Evolutionary conservation across 1,284 basidiomycete genomes (phyloP).

Genomic region (Marasmius sp.): DNA sequence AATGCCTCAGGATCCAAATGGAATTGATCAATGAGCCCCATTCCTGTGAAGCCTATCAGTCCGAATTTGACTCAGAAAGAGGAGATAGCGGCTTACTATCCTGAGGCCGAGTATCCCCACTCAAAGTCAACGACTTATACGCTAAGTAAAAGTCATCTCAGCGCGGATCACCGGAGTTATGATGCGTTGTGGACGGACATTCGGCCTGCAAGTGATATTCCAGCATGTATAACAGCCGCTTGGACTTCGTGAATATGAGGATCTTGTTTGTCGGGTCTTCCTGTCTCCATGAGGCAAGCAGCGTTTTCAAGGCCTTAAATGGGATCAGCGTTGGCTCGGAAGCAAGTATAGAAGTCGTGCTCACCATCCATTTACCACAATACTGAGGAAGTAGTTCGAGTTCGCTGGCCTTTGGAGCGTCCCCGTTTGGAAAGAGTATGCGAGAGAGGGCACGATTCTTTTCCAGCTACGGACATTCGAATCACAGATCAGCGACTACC

Average conservation of each 20-base stretch:
- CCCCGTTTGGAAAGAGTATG: conserved; percentile 53
- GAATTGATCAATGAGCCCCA: conserved; percentile 81
- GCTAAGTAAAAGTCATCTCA: conserved; percentile 31
- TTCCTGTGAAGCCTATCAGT: conserved; percentile 48
- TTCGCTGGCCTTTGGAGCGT: conserved; percentile 58
- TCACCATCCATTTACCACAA: conserved; percentile 85
- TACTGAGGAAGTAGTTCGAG: conserved; percentile 61
- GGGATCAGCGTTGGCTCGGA: neutral
- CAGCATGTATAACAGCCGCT: conserved; percentile 80
- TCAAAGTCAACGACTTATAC: conserved; percentile 68
- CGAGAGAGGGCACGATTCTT: conserved; percentile 61
- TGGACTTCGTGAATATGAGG: conserved; percentile 83
- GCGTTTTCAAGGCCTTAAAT: conserved; percentile 58
- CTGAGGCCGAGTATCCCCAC: conserved; percentile 65
- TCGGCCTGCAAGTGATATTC: conserved; percentile 63
- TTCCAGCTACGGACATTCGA: conserved; percentile 36
- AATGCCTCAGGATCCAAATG: conserved; percentile 73
- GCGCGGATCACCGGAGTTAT: neutral
- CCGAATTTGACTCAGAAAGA: neutral
- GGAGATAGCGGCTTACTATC: conserved; percentile 50
- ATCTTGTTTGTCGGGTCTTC: conserved; percentile 72
- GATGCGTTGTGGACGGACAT: conserved; percentile 33
- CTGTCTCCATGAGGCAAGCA: conserved; percentile 62
- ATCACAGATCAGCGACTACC: neutral
- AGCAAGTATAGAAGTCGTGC: conserved; percentile 20